Percentiles rank a stretch among this genome's conserved stretches.
Conservation (phyloP, 306 rosid genomes). For the Acacia melanoxylon region DNA sequence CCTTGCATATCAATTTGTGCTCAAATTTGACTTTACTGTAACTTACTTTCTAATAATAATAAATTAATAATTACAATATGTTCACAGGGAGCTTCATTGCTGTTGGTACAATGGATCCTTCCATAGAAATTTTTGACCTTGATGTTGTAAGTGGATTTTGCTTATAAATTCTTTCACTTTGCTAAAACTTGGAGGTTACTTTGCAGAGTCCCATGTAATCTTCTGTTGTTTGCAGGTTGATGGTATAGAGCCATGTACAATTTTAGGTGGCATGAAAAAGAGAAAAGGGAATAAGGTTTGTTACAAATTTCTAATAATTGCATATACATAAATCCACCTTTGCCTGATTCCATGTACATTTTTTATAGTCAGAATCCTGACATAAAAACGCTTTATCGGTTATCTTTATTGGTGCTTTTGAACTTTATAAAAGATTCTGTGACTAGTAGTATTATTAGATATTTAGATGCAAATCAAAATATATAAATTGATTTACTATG, state of each 20-base stretch:
- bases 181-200: neutral
- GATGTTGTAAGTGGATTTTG: slow-evolving; percentile 66
- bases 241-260: slow-evolving; percentile 72
- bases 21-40: neutral
- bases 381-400: neutral
- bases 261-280: slow-evolving; percentile 74
- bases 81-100: slow-evolving; percentile 82
- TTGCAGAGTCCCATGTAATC: slow-evolving; percentile 13
- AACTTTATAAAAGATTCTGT: neutral
- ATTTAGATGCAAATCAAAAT: neutral
- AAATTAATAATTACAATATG: slow-evolving; percentile 15
- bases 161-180: slow-evolving; percentile 10
- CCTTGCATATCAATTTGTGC: slow-evolving; percentile 1
- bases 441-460: neutral
- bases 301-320: slow-evolving; percentile 19
- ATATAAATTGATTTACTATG: neutral
- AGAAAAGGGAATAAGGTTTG: slow-evolving; percentile 63
- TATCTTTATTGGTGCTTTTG: slow-evolving; percentile 2
- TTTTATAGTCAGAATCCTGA: neutral
- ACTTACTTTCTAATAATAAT: neutral
- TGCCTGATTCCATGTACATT: neutral
- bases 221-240: slow-evolving; percentile 58
- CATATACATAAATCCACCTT: neutral
- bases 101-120: slow-evolving; percentile 88
- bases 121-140: slow-evolving; percentile 95